Percentiles rank a stretch among this genome's conserved stretches.
These are phyloP conservation scores for Candida suzukii DNA, from an alignment of 805 yeast species.

Conservation along the genomic window DNA sequence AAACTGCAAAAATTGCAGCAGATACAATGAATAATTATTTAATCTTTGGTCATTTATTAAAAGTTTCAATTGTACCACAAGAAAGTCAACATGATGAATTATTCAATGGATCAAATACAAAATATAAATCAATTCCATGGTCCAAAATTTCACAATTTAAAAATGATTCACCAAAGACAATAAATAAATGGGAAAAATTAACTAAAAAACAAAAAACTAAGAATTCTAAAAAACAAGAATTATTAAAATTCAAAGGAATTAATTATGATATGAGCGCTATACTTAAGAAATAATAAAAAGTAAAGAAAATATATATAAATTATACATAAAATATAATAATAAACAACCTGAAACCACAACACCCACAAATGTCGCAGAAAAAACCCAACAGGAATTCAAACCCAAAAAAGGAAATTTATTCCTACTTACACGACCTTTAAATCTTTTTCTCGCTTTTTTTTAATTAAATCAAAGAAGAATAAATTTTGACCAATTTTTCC, in stretches of 20 bases:
- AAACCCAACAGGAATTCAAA: not conserved
- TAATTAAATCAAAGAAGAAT: too few relatives aligned
- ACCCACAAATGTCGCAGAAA: not conserved
- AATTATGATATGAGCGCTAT: slow-evolving; percentile 30
- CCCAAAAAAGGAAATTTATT: not conserved
- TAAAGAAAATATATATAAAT: not conserved
- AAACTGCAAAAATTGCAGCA: slow-evolving; percentile 82
- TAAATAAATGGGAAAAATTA: slow-evolving; percentile 48
- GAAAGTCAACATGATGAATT: slow-evolving; percentile 49
- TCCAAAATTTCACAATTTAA: slow-evolving; percentile 42
- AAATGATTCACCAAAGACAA: slow-evolving; percentile 52
- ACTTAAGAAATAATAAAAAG: not conserved
- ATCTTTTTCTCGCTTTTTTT: too few relatives aligned
- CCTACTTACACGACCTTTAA: not conserved
- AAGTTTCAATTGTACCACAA: slow-evolving; percentile 48
- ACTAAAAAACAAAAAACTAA: slow-evolving; percentile 36
- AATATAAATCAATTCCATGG: slow-evolving; percentile 56
- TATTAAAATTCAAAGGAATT: slow-evolving; percentile 52
- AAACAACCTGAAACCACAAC: not conserved
- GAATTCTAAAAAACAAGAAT: slow-evolving; percentile 36
- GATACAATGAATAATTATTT: slow-evolving; percentile 96
- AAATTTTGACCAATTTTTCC: too few relatives aligned
- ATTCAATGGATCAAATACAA: slow-evolving; percentile 49
- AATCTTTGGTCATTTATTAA: slow-evolving; percentile 78
- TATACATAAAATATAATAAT: not conserved